phyloP scores from a whole-genome alignment of 1,139 yeast species.

The Yamadazyma jaroonii region DNA sequence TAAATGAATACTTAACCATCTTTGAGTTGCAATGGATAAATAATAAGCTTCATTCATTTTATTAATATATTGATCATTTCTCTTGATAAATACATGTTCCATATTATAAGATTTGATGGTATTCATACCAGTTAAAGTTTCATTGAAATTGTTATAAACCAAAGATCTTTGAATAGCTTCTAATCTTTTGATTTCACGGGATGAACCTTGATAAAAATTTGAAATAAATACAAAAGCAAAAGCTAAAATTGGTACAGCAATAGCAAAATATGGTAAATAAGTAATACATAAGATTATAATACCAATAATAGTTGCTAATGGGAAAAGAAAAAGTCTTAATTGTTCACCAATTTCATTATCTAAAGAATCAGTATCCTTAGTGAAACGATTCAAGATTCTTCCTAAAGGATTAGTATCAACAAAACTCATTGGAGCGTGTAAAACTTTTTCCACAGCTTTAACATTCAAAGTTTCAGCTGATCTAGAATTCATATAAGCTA shows the following conservation, averaged over 20 bases:
- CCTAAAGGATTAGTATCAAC: conserved; percentile 48
- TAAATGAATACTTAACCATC: conserved; percentile 44
- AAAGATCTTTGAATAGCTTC: conserved; percentile 46
- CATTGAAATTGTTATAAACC: conserved; percentile 46
- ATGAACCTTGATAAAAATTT: conserved; percentile 41
- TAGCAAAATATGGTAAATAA: conserved; percentile 47
- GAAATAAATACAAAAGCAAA: conserved; percentile 30
- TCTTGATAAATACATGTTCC: conserved; percentile 29
- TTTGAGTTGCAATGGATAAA: conserved; percentile 40
- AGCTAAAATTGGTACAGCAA: conserved; percentile 41
- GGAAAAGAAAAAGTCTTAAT: conserved; percentile 39
- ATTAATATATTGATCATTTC: conserved; percentile 35
- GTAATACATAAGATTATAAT: conserved; percentile 41
- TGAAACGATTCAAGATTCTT: conserved; percentile 53
- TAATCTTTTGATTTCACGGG: conserved; percentile 44
- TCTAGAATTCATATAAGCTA: conserved; percentile 52
- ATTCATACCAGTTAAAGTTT: conserved; percentile 43
- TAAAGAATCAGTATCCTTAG: conserved; percentile 47
- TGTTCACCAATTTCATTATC: conserved; percentile 49
- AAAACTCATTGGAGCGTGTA: conserved; percentile 46
- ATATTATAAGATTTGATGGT: conserved; percentile 40
- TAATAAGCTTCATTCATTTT: conserved; percentile 45
- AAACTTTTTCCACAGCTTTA: conserved; percentile 33
- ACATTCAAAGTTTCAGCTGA: conserved; percentile 38
- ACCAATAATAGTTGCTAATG: conserved; percentile 40